Evolutionary conservation across 2,329 filamentous ascomycete genomes (phyloP), one percentile per base, ranked within the genome.

Genomic region (Penicillium sclerotiorum): DNA sequence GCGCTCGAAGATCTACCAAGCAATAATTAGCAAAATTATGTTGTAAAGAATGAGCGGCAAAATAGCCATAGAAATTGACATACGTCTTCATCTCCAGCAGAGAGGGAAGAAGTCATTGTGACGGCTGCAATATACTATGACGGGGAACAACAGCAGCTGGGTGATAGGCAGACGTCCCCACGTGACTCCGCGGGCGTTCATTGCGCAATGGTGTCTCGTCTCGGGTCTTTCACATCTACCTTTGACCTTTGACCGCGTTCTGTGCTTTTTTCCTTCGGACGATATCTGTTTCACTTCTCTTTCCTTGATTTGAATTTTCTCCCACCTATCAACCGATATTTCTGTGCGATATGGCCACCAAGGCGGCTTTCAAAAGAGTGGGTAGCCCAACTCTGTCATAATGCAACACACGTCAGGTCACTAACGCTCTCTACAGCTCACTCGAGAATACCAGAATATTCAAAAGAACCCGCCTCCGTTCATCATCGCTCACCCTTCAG

Each of bases 401-500:
- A 36, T 33, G 8, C 18, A 25, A 20, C 15, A 18, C 15, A n/a
- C 17, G 12, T 28, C 25, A 15, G 8, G 11, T 17, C 30, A 21
- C 28, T 38, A 47, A 47, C 36, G 13, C 11, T 25, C 25, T 23
- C 17, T 57, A 47, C 53, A 81, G 79, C 77, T 87, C 52, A 82
- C 81, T 47, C 79, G 81, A 53, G 84, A 87, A 73, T 87, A 86
- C 65, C 77, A 82, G 68, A 76, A 80, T 55, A 85, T 87, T 53
- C 77, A 81, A 63, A 80, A 83, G 63, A 93, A 91, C 63, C 91
- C 92, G 9, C 90, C 91, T 28, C 90, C 91, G 45, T 95, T 90
- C 75, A 95, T 96, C 63, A 80, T 84, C 43, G 91, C 92, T 12
- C 91, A 96, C 67, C 91, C 91, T 9, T 95, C 90, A 32, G 92